Conservation (phyloP, 78 protist genomes). For the Pigoraptor vietnamica region DNA sequence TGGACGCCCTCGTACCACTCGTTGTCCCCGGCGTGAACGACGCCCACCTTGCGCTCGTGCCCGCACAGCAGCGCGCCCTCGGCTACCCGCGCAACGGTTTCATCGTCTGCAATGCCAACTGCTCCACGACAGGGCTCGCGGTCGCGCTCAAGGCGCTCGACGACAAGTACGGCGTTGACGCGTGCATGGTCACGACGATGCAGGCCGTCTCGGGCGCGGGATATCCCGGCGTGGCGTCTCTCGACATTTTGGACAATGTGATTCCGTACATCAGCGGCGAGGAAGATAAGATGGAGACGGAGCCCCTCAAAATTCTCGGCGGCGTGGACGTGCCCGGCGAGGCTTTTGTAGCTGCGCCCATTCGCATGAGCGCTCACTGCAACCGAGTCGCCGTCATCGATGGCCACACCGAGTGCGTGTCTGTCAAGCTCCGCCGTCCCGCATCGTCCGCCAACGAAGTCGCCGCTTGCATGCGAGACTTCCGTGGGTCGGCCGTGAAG, state of each 20-base stretch:
- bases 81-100: constrained; percentile 18
- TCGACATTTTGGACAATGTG: constrained; percentile 62
- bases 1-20: constrained; percentile 12
- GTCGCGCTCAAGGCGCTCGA: constrained; percentile 48
- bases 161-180: constrained; percentile 38
- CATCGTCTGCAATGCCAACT: constrained; percentile 60
- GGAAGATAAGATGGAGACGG: constrained; percentile 55
- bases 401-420: constrained; percentile 65
- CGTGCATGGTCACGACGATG: constrained; percentile 54
- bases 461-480: background rate
- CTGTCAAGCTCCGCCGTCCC: constrained; percentile 17
- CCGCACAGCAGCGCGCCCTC: constrained; percentile 6
- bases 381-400: constrained; percentile 68
- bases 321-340: background rate
- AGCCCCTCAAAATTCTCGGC: constrained; percentile 56
- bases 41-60: constrained; percentile 33
- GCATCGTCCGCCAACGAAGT: background rate
- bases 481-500: background rate
- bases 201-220: constrained; percentile 67
- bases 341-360: background rate
- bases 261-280: constrained; percentile 60
- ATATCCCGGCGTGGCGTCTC: constrained; percentile 59
- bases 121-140: constrained; percentile 58
- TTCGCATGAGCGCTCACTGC: constrained; percentile 44
- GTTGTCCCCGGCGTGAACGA: constrained; percentile 49